Evolutionary conservation across 139 green algal genomes (phyloP).

Genomic region (Penium margaritaceum): DNA sequence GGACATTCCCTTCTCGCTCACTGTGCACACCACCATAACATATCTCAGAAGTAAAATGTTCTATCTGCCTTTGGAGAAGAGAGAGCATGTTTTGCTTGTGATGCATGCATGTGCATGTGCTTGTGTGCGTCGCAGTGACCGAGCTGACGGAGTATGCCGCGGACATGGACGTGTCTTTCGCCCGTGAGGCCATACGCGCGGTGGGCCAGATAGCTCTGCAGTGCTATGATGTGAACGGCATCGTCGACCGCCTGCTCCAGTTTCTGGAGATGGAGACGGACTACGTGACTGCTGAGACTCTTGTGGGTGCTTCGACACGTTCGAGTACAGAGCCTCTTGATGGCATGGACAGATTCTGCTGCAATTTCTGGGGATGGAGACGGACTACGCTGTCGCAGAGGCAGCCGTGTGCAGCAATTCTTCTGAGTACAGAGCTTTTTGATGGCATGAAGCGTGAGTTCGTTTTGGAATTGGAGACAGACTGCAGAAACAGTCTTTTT

Average conservation of each 20-base stretch:
- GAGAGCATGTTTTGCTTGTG: not conserved
- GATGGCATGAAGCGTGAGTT: too few species aligned
- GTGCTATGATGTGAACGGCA: conserved; percentile 65
- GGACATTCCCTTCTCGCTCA: not conserved
- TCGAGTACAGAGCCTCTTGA: too few species aligned
- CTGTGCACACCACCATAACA: not conserved
- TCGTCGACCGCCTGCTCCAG: conserved; percentile 82
- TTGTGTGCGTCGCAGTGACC: conserved; percentile 53
- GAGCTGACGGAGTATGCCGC: conserved; percentile 67
- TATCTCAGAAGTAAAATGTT: not conserved
- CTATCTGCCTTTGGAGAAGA: not conserved
- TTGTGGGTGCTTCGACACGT: too few species aligned
- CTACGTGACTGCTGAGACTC: conserved; percentile 61
- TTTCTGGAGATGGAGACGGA: conserved; percentile 72
- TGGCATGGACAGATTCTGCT: too few species aligned
- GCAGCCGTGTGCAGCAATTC: too few species aligned
- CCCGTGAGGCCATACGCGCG: conserved; percentile 24
- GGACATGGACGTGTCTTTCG: conserved; percentile 48
- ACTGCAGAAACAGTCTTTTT: too few species aligned
- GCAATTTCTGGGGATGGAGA: too few species aligned
- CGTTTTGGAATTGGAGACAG: too few species aligned
- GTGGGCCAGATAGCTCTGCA: conserved; percentile 45
- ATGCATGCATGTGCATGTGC: not conserved
- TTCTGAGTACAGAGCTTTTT: too few species aligned
- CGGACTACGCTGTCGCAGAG: too few species aligned